Conservation (phyloP, 805 yeast species). For the Myxozyma kluyveri region DNA sequence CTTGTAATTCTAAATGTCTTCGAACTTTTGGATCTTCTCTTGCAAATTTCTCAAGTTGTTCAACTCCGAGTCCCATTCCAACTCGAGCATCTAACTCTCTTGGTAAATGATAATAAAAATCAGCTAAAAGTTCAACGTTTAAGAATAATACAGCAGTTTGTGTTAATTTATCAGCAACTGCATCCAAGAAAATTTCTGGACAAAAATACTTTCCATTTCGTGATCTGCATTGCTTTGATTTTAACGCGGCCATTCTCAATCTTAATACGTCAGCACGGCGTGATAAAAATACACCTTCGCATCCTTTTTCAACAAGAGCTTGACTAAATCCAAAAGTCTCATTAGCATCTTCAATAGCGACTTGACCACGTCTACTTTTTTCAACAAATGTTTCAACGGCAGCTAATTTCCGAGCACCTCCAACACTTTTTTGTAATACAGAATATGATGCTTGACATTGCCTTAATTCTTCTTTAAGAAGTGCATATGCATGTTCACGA, state of each 20-base stretch:
- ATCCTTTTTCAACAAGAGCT: slow-evolving; percentile 64
- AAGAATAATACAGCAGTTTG: slow-evolving; percentile 89
- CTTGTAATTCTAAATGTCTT: slow-evolving; percentile 88
- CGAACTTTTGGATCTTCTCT: slow-evolving; percentile 90
- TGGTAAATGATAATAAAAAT: slow-evolving; percentile 94
- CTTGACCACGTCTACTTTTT: slow-evolving; percentile 23
- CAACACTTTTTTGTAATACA: slow-evolving; percentile 64
- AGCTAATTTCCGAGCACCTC: slow-evolving; percentile 68
- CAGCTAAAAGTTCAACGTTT: slow-evolving; percentile 90
- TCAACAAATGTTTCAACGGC: slow-evolving; percentile 74
- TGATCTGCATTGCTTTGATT: slow-evolving; percentile 69
- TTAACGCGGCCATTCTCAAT: slow-evolving; percentile 73
- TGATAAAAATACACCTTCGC: slow-evolving; percentile 73
- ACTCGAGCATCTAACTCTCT: slow-evolving; percentile 81
- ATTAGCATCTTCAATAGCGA: slow-evolving; percentile 42
- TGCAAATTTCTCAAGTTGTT: slow-evolving; percentile 84
- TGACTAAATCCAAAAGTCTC: slow-evolving; percentile 85
- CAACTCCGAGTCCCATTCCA: slow-evolving; percentile 59
- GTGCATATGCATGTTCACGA: slow-evolving; percentile 67
- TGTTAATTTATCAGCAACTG: slow-evolving; percentile 85
- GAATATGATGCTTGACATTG: slow-evolving; percentile 71
- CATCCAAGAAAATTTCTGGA: slow-evolving; percentile 91
- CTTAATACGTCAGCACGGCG: slow-evolving; percentile 68
- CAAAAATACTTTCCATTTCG: slow-evolving; percentile 84
- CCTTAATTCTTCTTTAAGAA: slow-evolving; percentile 77